Percentiles rank a stretch among this genome's conserved stretches.
Evolutionary conservation across 2,329 filamentous ascomycete genomes (phyloP).

Genomic region (Myriangium duriaei): DNA sequence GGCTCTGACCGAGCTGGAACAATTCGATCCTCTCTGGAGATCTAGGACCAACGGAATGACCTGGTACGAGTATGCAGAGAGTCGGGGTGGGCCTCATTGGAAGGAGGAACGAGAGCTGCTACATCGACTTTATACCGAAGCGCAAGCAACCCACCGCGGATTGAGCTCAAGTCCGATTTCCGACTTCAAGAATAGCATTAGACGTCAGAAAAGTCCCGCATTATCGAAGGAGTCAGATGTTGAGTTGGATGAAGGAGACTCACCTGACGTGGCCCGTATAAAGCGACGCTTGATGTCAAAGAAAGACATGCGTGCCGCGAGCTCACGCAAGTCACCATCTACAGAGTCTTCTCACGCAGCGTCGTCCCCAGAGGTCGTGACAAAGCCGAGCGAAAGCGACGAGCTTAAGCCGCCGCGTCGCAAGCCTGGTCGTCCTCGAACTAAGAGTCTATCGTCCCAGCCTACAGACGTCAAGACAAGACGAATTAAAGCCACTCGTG

Average conservation of each 20-base stretch:
- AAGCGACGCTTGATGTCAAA: conserved; percentile 23
- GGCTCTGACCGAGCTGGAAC: conserved; percentile 25
- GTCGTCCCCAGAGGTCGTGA: conserved; percentile 14
- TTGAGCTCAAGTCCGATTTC: conserved; percentile 24
- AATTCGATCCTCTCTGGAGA: conserved; percentile 69
- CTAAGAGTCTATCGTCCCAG: conserved; percentile 5
- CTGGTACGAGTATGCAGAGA: conserved; percentile 77
- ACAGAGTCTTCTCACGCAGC: conserved; percentile 16
- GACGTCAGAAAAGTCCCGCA: conserved; percentile 14
- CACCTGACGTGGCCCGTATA: conserved; percentile 12
- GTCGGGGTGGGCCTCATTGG: conserved; percentile 77
- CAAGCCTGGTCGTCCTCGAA: conserved; percentile 9
- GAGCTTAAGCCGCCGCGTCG: conserved; percentile 6
- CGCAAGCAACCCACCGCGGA: conserved; percentile 12
- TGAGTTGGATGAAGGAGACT: conserved; percentile 11
- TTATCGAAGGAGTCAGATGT: neutral
- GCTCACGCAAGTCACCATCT: conserved; percentile 19
- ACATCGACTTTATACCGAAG: conserved; percentile 58
- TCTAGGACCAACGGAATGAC: conserved; percentile 57
- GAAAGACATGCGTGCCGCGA: conserved; percentile 23
- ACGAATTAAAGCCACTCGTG: conserved; percentile 14
- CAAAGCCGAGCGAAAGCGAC: conserved; percentile 12
- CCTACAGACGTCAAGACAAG: conserved; percentile 14
- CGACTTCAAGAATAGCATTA: conserved; percentile 21
- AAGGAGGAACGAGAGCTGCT: conserved; percentile 74